Evolutionary conservation across 768 basidiomycete genomes (phyloP), one percentile per base, ranked within the genome.

Genomic region (Pisolithus albus): DNA sequence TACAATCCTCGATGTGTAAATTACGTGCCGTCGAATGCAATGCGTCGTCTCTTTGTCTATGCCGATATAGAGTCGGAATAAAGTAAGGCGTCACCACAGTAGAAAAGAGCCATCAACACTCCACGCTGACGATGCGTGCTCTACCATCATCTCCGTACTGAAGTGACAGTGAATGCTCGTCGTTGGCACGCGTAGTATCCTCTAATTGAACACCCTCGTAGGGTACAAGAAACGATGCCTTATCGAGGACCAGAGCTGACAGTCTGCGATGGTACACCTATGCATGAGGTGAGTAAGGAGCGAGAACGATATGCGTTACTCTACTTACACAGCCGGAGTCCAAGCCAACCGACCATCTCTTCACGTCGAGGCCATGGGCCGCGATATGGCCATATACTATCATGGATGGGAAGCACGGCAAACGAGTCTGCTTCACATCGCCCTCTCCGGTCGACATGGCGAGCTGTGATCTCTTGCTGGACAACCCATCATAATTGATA

Each of bases 321-420:
- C 44, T 40, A 72, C 83, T 64, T 64, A 92, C 88, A 61, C 92
- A 95, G 10, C 89, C 93, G 0, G 86, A 78, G 64, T 98, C 94
- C 32, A 95, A 68, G 1, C 94, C 94, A 53, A 92, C 70, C 3
- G 84, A 81, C 86, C 87, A 95, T 19, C 86, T 75, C 55, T 86
- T 84, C 57, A 92, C 66, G 64, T 93, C 90, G 11, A 96, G 73
- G 11, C 88, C 89, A 24, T 88, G 75, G 3, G 77, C 72, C 5
- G 93, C 92, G 7, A 83, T 77, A 61, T 96, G 94, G 0, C 92
- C 94, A 64, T 95, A 96, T 6, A 95, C 68, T n/a, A 91, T 82
- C 37, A 79, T 87, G 1, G 81, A 75, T 1, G 90, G 86, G 58
- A 80, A 77, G 59, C 89, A 92, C 5, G 80, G 79, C 9, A 86